A percentile compares a stretch with the other conserved stretches of the same genome.
Evolutionary conservation across 768 basidiomycete genomes (phyloP).

Genomic region (Calocybe cyanea): DNA sequence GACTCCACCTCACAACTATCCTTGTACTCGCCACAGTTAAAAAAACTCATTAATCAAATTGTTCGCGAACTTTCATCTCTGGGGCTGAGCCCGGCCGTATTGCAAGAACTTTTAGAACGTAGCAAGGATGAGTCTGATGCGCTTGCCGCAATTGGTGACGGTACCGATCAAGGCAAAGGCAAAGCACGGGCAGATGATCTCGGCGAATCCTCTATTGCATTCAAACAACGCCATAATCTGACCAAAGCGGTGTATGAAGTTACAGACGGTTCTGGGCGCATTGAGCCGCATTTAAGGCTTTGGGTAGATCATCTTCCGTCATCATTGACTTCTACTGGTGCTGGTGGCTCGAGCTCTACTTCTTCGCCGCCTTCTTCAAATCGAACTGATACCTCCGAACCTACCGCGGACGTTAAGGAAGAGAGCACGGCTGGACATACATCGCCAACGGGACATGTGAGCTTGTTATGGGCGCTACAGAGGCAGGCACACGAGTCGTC

Average conservation of each 20-base stretch:
- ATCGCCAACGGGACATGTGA: conserved; percentile 6
- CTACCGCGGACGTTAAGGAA: conserved; percentile 3
- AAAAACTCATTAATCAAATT: conserved; percentile 84
- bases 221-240: conserved; percentile 8
- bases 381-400: conserved; percentile 4
- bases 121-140: conserved; percentile 7
- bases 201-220: background rate
- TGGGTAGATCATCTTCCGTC: conserved; percentile 30
- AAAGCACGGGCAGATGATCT: conserved; percentile 6
- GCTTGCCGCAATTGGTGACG: background rate
- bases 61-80: conserved; percentile 72
- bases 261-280: conserved; percentile 37
- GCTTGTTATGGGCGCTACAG: conserved; percentile 23
- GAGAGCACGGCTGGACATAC: background rate
- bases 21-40: conserved; percentile 51
- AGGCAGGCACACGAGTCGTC: conserved; percentile 5
- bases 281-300: conserved; percentile 58
- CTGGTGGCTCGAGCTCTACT: background rate
- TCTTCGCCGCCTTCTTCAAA: conserved; percentile 13
- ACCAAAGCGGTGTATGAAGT: conserved; percentile 55
- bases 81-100: conserved; percentile 51
- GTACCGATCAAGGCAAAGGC: conserved; percentile 18
- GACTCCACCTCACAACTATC: too few relatives aligned
- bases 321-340: conserved; percentile 5
- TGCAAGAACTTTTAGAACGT: conserved; percentile 38